Percentiles rank a stretch among this genome's conserved stretches.
Conservation (phyloP, 2,329 filamentous ascomycete species). For the Cordyceps militaris region DNA sequence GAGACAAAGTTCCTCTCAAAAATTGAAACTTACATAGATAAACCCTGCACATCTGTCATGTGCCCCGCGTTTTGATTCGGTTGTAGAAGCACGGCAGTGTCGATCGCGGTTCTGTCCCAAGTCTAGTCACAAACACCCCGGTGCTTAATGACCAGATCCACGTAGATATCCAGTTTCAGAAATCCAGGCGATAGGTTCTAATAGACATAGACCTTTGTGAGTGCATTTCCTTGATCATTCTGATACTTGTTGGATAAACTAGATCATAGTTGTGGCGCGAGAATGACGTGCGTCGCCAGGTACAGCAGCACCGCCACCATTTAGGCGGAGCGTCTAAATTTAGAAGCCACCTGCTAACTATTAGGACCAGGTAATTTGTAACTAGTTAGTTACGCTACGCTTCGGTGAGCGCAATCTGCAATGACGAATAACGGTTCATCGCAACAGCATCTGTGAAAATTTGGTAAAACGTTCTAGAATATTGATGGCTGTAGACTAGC, state of each 20-base stretch:
- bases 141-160: no score
- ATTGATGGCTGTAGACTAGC: not conserved
- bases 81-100: no score
- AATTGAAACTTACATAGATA: not conserved
- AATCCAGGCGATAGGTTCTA: no score
- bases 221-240: not conserved
- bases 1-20: not conserved
- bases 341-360: conserved; percentile 9
- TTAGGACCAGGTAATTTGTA: not conserved
- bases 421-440: not conserved
- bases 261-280: not conserved
- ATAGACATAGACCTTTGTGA: no score
- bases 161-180: no score
- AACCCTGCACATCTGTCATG: no score
- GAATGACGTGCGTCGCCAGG: not conserved
- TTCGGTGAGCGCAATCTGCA: not conserved
- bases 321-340: conserved; percentile 5
- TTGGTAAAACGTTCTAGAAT: not conserved
- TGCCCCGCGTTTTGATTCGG: no score
- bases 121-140: no score
- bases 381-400: no score
- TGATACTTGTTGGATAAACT: not conserved
- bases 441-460: not conserved
- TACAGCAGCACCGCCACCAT: conserved; percentile 10
- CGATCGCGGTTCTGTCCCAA: not conserved